Percentiles rank a stretch among this genome's conserved stretches.
Conservation (phyloP, 805 yeast genomes). For the Kuraishia hungarica region DNA sequence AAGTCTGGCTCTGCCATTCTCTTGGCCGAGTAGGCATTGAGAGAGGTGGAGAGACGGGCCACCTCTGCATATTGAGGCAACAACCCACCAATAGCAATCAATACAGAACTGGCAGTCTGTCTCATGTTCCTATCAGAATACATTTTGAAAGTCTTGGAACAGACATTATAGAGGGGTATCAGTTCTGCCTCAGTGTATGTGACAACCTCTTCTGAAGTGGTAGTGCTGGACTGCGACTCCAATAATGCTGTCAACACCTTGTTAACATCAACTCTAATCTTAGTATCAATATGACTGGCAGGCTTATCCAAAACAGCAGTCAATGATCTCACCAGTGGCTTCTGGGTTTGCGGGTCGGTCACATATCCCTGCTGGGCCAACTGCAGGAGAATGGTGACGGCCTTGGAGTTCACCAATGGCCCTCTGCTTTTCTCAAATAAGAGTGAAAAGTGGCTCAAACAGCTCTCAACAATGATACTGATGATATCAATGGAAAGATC, state of each 20-base stretch:
- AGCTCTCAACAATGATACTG: slow-evolving; percentile 49
- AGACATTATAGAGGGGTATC: slow-evolving; percentile 27
- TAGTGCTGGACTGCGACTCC: slow-evolving; percentile 17
- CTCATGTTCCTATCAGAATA: slow-evolving; percentile 59
- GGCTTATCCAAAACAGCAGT: slow-evolving; percentile 55
- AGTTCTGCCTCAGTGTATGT: not conserved
- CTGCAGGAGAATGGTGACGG: slow-evolving; percentile 41
- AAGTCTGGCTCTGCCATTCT: slow-evolving; percentile 74
- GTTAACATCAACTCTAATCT: slow-evolving; percentile 49
- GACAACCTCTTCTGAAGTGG: not conserved
- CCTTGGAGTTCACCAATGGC: slow-evolving; percentile 40
- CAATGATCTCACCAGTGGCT: slow-evolving; percentile 46
- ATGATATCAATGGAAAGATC: slow-evolving; percentile 19
- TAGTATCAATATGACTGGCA: slow-evolving; percentile 36
- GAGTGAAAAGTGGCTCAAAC: slow-evolving; percentile 41
- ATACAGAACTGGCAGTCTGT: slow-evolving; percentile 48
- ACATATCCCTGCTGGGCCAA: slow-evolving; percentile 53
- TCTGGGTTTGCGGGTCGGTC: slow-evolving; percentile 43
- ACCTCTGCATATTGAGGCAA: slow-evolving; percentile 35
- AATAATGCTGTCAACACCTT: slow-evolving; percentile 49
- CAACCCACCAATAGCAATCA: slow-evolving; percentile 47
- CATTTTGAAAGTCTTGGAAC: slow-evolving; percentile 50
- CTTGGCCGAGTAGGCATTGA: slow-evolving; percentile 60
- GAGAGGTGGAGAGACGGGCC: slow-evolving; percentile 45
- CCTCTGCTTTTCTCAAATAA: slow-evolving; percentile 33